Evolutionary conservation across 345 rosid species (phyloP).

Genomic region (Populus alba): DNA sequence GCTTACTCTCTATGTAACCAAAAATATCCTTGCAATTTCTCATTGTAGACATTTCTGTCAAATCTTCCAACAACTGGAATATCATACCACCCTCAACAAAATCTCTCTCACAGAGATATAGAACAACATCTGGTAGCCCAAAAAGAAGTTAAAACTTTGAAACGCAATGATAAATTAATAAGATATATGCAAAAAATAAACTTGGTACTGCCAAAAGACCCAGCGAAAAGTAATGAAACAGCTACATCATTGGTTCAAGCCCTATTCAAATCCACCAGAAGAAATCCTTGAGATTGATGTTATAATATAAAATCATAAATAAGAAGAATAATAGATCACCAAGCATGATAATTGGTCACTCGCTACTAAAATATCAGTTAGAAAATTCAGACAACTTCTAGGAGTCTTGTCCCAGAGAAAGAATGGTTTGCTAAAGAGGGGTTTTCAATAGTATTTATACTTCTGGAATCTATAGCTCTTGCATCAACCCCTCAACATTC

Average conservation of each 20-base stretch:
- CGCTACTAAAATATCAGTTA: background rate
- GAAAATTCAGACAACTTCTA: background rate
- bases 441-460: background rate
- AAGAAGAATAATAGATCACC: background rate
- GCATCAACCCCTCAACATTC: background rate
- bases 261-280: background rate
- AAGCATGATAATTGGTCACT: background rate
- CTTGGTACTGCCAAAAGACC: background rate
- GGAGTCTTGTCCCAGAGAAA: background rate
- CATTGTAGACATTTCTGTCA: constrained; percentile 98
- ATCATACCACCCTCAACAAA: constrained; percentile 99
- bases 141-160: background rate
- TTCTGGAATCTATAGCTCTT: background rate
- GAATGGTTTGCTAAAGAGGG: background rate
- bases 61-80: constrained; percentile 91
- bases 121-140: constrained; percentile 61
- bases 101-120: constrained; percentile 93
- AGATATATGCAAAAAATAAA: background rate
- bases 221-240: background rate
- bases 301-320: background rate
- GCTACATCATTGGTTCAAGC: background rate
- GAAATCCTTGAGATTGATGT: background rate
- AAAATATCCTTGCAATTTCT: constrained; percentile 89
- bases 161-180: constrained; percentile 1
- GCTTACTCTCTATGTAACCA: constrained; percentile 91